Evolutionary conservation across 73 alveolate genomes (phyloP).

Genomic region (Symbiodinium pilosum): DNA sequence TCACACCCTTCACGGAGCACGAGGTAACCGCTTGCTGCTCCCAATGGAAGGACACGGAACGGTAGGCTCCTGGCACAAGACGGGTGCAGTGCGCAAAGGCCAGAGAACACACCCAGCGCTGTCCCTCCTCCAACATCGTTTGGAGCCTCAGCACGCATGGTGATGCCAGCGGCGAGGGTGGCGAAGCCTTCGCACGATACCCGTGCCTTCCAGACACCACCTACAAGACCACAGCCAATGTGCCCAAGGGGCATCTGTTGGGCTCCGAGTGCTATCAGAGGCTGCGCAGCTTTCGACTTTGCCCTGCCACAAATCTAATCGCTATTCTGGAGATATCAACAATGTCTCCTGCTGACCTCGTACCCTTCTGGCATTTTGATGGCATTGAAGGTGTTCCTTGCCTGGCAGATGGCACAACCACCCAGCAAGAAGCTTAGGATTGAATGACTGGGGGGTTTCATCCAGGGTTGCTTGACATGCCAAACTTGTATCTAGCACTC

Average conservation of each 20-base stretch:
- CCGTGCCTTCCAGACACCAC: neutral
- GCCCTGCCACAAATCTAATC: too few relatives aligned
- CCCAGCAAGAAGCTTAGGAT: too few relatives aligned
- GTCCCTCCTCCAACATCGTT: neutral
- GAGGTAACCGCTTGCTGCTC: neutral
- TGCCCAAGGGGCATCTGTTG: neutral
- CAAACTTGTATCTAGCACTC: too few relatives aligned
- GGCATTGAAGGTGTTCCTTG: too few relatives aligned
- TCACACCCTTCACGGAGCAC: neutral
- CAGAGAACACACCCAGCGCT: neutral
- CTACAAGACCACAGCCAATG: neutral
- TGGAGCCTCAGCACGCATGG: neutral
- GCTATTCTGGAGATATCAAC: too few relatives aligned
- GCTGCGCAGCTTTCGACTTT: neutral
- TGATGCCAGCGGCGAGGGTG: neutral
- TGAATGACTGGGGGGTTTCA: too few relatives aligned
- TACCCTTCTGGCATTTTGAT: too few relatives aligned
- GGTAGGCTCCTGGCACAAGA: too few relatives aligned
- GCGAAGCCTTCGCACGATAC: neutral
- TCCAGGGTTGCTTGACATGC: too few relatives aligned
- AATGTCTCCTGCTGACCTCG: too few relatives aligned
- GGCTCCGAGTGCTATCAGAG: neutral
- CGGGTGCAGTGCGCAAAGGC: neutral
- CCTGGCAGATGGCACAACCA: too few relatives aligned
- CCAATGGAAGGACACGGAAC: constrained; percentile 31